Evolutionary conservation across 164 flowering plant genomes (phyloP), one percentile per base, ranked within the genome.

Genomic region (Aristolochia fimbriata): DNA sequence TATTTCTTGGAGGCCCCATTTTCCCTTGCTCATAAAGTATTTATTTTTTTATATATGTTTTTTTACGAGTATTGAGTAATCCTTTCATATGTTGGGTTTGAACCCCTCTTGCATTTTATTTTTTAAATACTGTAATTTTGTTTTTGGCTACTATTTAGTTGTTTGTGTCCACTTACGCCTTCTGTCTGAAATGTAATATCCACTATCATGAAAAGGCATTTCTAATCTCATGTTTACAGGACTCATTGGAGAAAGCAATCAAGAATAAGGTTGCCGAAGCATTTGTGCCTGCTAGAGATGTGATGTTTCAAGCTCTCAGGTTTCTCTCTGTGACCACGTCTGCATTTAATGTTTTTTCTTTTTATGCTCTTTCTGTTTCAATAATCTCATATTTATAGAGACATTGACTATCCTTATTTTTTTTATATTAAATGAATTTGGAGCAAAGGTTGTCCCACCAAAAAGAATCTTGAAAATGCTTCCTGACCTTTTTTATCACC

Each of bases 291-390:
- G 97, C 97, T 27, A 81, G 91, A 66, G 99, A 94, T 84, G 99
- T 88, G 70, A 91, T 94, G 99, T 94, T 91, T 81, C 96, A 88
- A 74, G 97, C 99, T 5, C 71, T 94, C 66, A 94, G 97, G 99
- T 94, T 58, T 45, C 27, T 37, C 53, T 22, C 24, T 2, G 14
- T 15, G 48, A 25, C 10, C 21, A 20, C 24, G 14, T 5, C 20
- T 20, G 22, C 2, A 49, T 49, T 17, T 17, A 49, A 6, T 8
- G 19, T 4, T 49, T 20, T n/a, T 17, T 17, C 22, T 3, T 37
- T 6, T 27, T 27, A 27, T 27, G 30, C 5, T 37, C 10, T 37
- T 37, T 37, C 1, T 6, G 9, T 37, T 37, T 37, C 43, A 37
- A 1, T 1, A 37, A 10, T 37, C 43, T 7, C 43, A 6, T 5